Evolutionary conservation across 257 asterid species (phyloP).

Genomic region (Salvia miltiorrhiza): DNA sequence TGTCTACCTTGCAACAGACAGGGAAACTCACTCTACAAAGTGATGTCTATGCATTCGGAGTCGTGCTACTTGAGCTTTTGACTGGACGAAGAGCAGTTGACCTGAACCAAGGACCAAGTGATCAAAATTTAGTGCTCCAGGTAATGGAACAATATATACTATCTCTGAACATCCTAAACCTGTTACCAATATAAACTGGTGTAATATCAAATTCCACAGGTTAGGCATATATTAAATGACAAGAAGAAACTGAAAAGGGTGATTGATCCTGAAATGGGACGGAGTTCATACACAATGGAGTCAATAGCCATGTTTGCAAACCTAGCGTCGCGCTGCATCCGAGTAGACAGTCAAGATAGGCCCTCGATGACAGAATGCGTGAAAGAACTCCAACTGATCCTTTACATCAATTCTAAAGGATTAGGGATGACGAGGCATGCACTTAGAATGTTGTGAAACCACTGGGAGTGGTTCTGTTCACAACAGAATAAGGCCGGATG

Average conservation of each 20-base stretch:
- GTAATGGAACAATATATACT: constrained; percentile 31
- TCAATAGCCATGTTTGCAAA: constrained; percentile 78
- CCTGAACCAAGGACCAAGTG: constrained; percentile 89
- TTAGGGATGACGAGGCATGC: constrained; percentile 66
- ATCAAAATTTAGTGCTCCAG: constrained; percentile 90
- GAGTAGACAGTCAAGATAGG: constrained; percentile 74
- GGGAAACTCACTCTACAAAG: constrained; percentile 98
- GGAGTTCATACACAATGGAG: constrained; percentile 85
- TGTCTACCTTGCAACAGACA: constrained; percentile 66
- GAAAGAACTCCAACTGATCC: constrained; percentile 64
- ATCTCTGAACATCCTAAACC: constrained; percentile 9
- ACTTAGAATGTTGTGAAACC: constrained; percentile 58
- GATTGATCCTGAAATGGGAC: constrained; percentile 78
- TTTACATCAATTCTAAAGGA: constrained; percentile 61
- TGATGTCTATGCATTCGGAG: constrained; percentile 97
- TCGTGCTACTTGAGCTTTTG: constrained; percentile 91
- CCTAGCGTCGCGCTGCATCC: constrained; percentile 81
- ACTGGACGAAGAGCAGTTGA: constrained; percentile 97
- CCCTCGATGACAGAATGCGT: constrained; percentile 83
- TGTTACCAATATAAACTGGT: background rate
- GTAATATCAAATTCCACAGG: constrained; percentile 44
- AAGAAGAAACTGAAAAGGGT: constrained; percentile 80
- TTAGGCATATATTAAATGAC: constrained; percentile 72
- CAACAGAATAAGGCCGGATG: constrained; percentile 14
- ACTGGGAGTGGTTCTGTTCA: constrained; percentile 15